phyloP scores from a whole-genome alignment of 495 filamentous ascomycete species.

The Neurospora sublineolata region DNA sequence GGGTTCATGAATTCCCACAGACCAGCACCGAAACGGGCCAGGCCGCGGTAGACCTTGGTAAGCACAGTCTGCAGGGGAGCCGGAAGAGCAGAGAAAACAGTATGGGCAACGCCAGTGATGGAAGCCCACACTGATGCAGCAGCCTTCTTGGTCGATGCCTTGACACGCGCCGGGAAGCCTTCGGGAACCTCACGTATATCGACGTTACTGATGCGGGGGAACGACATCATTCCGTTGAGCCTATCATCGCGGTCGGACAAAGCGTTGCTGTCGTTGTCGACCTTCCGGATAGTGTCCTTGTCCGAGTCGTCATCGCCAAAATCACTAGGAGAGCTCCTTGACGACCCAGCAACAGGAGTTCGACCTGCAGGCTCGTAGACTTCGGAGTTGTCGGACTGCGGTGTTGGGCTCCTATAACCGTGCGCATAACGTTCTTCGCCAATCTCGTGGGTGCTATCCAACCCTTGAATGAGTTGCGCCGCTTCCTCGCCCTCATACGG shows the following conservation, averaged over 20 bases:
- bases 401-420: slow-evolving; percentile 10
- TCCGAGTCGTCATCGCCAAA: slow-evolving; percentile 31
- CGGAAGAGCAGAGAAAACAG: slow-evolving; percentile 40
- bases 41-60: slow-evolving; percentile 25
- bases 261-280: slow-evolving; percentile 1
- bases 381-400: slow-evolving; percentile 26
- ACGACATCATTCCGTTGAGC: slow-evolving; percentile 29
- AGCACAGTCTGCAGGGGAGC: slow-evolving; percentile 43
- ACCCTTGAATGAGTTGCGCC: slow-evolving; percentile 16
- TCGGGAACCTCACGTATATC: slow-evolving; percentile 24
- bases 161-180: slow-evolving; percentile 19
- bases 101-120: slow-evolving; percentile 22
- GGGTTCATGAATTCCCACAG: slow-evolving; percentile 95
- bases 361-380: slow-evolving; percentile 35
- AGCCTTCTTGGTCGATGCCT: slow-evolving; percentile 6
- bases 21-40: slow-evolving; percentile 48
- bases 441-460: slow-evolving; percentile 21
- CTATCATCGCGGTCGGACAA: slow-evolving; percentile 8
- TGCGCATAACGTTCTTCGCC: slow-evolving; percentile 4
- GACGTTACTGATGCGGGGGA: slow-evolving; percentile 29
- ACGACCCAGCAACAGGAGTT: slow-evolving; percentile 32
- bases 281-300: slow-evolving; percentile 10
- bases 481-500: slow-evolving; percentile 25
- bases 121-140: slow-evolving; percentile 21
- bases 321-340: slow-evolving; percentile 28